These are phyloP conservation scores for Gaultheria prostrata DNA, from an alignment of 148 eudicot species.

Conservation along the genomic window DNA sequence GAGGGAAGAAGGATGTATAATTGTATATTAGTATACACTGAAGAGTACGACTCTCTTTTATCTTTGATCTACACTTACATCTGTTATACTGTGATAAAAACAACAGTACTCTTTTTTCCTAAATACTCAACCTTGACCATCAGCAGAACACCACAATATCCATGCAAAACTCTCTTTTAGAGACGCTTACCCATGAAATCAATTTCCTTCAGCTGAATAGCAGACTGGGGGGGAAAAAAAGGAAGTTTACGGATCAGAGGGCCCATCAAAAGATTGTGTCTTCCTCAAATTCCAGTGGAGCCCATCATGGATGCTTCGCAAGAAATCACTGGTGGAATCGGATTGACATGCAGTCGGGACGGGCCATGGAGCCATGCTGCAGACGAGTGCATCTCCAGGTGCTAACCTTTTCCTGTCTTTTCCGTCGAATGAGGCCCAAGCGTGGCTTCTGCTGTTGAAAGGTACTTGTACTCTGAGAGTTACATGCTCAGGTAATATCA, in stretches of 20 bases:
- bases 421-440: conserved; percentile 81
- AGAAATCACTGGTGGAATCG: conserved; percentile 81
- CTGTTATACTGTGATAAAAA: not conserved
- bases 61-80: not conserved
- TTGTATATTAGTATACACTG: not conserved
- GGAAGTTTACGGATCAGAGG: conserved; percentile 34
- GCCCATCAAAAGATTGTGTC: conserved; percentile 77
- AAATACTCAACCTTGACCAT: not conserved
- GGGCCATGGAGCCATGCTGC: conserved; percentile 98
- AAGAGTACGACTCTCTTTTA: not conserved
- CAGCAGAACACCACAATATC: not conserved
- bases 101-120: not conserved
- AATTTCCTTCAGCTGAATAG: not conserved
- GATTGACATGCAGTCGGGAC: conserved; percentile 87
- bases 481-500: conserved; percentile 70
- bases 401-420: conserved; percentile 57
- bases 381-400: conserved; percentile 79
- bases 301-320: conserved; percentile 87
- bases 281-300: conserved; percentile 98
- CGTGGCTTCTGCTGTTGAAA: conserved; percentile 67
- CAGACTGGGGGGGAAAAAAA: not conserved
- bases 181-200: not conserved
- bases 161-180: not conserved
- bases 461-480: conserved; percentile 68
- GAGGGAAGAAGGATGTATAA: not conserved